These are phyloP conservation scores for Trichosporon asahii DNA, from an alignment of 1,284 basidiomycete species.

Conservation along the genomic window DNA sequence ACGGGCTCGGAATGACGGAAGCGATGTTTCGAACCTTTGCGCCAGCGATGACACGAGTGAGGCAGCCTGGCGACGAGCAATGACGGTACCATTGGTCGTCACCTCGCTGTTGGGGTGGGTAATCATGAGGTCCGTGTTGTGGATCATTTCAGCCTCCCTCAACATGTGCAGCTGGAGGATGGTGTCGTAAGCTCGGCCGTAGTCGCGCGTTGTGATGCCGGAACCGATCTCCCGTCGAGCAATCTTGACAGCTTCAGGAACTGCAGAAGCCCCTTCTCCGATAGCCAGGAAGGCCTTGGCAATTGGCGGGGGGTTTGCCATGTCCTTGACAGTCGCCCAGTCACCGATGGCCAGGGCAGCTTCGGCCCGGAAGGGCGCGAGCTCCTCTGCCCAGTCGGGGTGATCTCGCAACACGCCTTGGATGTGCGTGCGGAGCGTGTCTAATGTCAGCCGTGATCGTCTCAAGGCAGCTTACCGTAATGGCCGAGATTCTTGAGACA, in stretches of 20 bases:
- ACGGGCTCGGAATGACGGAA: conserved; percentile 86
- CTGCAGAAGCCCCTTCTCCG: conserved; percentile 38
- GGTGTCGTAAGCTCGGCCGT: conserved; percentile 82
- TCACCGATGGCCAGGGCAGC: conserved; percentile 94
- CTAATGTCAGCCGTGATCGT: conserved; percentile 53
- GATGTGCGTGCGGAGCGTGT: conserved; percentile 93
- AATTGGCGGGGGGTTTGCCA: conserved; percentile 64
- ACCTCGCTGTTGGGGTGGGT: conserved; percentile 9
- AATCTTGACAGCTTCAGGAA: conserved; percentile 59
- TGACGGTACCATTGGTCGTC: conserved; percentile 14
- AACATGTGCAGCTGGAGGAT: conserved; percentile 82
- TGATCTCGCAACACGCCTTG: conserved; percentile 81
- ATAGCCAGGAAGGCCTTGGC: conserved; percentile 80
- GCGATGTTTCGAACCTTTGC: conserved; percentile 55
- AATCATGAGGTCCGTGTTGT: conserved; percentile 49
- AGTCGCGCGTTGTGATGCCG: conserved; percentile 75
- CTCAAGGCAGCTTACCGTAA: conserved; percentile 65
- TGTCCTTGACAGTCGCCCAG: conserved; percentile 72
- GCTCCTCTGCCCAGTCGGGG: conserved; percentile 73
- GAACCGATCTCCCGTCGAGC: conserved; percentile 76
- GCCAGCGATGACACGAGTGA: conserved; percentile 34
- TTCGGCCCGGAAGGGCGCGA: conserved; percentile 85
- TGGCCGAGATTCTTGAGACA: conserved; percentile 94
- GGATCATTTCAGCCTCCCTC: conserved; percentile 81
- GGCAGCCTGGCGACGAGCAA: conserved; percentile 16